Evolutionary conservation across 345 rosid genomes (phyloP).

Genomic region (Stellera chamaejasme): DNA sequence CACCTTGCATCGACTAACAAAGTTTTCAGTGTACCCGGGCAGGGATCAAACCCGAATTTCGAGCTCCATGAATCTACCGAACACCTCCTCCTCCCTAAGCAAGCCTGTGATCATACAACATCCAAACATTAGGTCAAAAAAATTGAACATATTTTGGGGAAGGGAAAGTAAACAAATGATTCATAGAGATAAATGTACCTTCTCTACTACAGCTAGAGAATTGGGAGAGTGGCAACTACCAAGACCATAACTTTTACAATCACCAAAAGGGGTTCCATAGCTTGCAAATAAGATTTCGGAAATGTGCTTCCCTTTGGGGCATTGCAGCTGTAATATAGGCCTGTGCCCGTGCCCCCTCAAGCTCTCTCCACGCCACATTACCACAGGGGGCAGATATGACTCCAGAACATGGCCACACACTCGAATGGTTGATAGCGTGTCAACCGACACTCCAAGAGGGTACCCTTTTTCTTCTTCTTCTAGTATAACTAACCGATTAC

Average conservation of each 20-base stretch:
- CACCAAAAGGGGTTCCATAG: conserved; percentile 47
- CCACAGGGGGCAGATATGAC: conserved; percentile 21
- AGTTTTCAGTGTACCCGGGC: conserved; percentile 39
- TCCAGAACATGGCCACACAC: conserved; percentile 27
- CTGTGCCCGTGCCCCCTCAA: not conserved
- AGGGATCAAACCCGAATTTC: conserved; percentile 38
- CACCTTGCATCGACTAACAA: conserved; percentile 54
- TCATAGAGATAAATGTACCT: conserved; percentile 22
- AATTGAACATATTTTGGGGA: not conserved
- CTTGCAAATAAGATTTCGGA: conserved; percentile 41
- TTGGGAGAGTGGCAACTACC: conserved; percentile 43
- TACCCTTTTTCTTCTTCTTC: conserved; percentile 43
- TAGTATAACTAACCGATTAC: conserved; percentile 40
- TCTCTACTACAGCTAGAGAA: conserved; percentile 28
- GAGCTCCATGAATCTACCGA: conserved; percentile 30
- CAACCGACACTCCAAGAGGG: conserved; percentile 40
- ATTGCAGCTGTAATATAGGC: conserved; percentile 27
- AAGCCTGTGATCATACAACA: conserved; percentile 31
- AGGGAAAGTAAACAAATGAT: not conserved
- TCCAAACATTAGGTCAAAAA: not conserved
- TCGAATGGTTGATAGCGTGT: conserved; percentile 26
- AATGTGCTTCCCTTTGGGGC: conserved; percentile 27
- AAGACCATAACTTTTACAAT: conserved; percentile 29
- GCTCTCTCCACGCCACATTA: conserved; percentile 13
- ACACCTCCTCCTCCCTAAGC: conserved; percentile 40